Conservation (phyloP, 306 rosid species). For the Rosa multiflora region DNA sequence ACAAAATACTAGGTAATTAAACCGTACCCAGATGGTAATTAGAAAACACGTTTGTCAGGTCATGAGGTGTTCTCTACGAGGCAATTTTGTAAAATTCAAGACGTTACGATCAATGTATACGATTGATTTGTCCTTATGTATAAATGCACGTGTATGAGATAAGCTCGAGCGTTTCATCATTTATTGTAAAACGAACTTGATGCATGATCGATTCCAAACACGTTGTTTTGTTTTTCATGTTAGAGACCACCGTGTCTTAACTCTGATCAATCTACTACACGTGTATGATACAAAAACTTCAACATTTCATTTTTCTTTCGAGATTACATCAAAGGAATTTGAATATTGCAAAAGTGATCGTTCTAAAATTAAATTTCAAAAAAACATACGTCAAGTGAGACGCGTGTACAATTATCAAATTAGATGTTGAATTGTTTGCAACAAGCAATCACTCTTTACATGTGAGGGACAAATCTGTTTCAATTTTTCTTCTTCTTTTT, state of each 20-base stretch:
- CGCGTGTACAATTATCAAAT: neutral
- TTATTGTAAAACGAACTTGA: neutral
- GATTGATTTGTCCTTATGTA: neutral
- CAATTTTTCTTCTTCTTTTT: neutral
- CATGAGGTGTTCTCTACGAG: neutral
- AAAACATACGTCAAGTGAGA: neutral
- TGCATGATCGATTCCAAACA: neutral
- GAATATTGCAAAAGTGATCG: neutral
- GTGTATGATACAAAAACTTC: neutral
- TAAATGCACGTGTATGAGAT: neutral
- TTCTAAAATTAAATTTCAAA: no score
- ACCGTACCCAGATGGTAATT: neutral
- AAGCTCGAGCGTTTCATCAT: neutral
- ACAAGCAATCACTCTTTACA: neutral
- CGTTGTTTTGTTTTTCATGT: neutral
- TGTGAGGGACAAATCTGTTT: neutral
- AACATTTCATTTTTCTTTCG: neutral
- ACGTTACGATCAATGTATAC: neutral
- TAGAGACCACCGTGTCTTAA: neutral
- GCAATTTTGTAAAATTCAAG: neutral
- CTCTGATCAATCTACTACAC: neutral
- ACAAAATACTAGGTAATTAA: neutral
- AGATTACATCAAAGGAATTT: neutral
- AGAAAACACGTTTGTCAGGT: neutral
- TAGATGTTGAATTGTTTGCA: neutral